These are phyloP conservation scores for Populus ilicifolia DNA, from an alignment of 345 rosid species.

Conservation along the genomic window DNA sequence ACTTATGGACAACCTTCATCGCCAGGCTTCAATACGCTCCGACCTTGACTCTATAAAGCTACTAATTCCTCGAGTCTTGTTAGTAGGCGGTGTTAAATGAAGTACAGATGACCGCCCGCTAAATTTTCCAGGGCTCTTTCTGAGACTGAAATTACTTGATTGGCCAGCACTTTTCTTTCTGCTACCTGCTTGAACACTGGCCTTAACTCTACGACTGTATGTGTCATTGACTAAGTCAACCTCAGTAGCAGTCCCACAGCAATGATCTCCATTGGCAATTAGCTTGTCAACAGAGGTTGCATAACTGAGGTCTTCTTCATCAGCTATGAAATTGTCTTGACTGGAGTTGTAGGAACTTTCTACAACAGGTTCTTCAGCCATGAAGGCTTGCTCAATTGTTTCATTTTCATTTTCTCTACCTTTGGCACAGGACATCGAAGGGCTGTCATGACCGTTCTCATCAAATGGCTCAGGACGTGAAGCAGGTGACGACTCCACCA, in stretches of 20 bases:
- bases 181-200: conserved; percentile 6
- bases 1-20: conserved; percentile 29
- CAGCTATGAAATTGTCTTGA: conserved; percentile 27
- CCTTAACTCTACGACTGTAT: conserved; percentile 14
- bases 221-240: conserved; percentile 14
- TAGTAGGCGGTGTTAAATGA: conserved; percentile 26
- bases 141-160: conserved; percentile 35
- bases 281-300: conserved; percentile 11
- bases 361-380: conserved; percentile 34
- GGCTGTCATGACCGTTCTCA: conserved; percentile 19
- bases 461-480: conserved; percentile 21
- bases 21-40: conserved; percentile 45
- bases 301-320: conserved; percentile 21
- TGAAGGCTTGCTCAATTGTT: conserved; percentile 33
- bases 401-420: conserved; percentile 33
- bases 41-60: conserved; percentile 58
- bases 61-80: conserved; percentile 42
- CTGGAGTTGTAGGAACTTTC: conserved; percentile 28
- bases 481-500: conserved; percentile 6
- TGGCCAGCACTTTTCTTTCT: conserved; percentile 32
- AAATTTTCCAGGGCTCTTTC: conserved; percentile 25
- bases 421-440: conserved; percentile 25
- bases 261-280: conserved; percentile 15
- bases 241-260: conserved; percentile 9
- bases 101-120: conserved; percentile 31